phyloP scores from a whole-genome alignment of 2,329 filamentous ascomycete genomes.

The Onygena corvina region DNA sequence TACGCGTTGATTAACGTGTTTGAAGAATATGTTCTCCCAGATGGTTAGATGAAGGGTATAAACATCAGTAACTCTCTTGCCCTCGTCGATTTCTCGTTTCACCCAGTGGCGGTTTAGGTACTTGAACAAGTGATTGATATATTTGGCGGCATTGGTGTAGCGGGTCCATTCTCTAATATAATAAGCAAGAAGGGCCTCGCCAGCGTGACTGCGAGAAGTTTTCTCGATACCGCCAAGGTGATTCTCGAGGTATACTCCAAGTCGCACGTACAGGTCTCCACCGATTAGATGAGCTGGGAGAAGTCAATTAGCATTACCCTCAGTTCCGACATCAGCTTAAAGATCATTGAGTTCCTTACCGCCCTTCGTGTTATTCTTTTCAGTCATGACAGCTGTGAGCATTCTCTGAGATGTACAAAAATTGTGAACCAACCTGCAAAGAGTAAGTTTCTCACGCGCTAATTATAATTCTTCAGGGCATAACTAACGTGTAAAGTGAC shows the following conservation, averaged over 20 bases:
- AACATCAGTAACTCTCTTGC: conserved; percentile 95
- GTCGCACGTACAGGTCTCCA: conserved; percentile 86
- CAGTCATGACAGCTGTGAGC: conserved; percentile 44
- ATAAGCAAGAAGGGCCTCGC: conserved; percentile 79
- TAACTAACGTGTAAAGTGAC: conserved; percentile 75
- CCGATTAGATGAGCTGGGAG: conserved; percentile 73
- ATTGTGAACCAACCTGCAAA: conserved; percentile 73
- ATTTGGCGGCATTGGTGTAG: conserved; percentile 91
- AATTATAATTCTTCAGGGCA: too few relatives aligned
- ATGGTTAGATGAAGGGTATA: conserved; percentile 93
- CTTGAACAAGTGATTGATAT: conserved; percentile 91
- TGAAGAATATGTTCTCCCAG: conserved; percentile 88
- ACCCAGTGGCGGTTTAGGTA: conserved; percentile 99
- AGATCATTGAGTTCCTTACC: conserved; percentile 40
- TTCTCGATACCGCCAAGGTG: conserved; percentile 63
- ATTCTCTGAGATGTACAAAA: conserved; percentile 98
- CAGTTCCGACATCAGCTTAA: conserved; percentile 14
- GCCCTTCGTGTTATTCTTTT: conserved; percentile 53
- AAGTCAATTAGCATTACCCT: conserved; percentile 11
- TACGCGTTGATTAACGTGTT: conserved; percentile 68
- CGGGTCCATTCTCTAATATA: conserved; percentile 96
- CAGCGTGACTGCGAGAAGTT: conserved; percentile 65
- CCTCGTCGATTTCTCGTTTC: conserved; percentile 95
- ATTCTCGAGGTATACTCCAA: conserved; percentile 69
- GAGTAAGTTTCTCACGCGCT: conserved; percentile 10